Base-by-base conservation (phyloP, 495 filamentous ascomycete genomes). In the Penicillium herquei region DNA sequence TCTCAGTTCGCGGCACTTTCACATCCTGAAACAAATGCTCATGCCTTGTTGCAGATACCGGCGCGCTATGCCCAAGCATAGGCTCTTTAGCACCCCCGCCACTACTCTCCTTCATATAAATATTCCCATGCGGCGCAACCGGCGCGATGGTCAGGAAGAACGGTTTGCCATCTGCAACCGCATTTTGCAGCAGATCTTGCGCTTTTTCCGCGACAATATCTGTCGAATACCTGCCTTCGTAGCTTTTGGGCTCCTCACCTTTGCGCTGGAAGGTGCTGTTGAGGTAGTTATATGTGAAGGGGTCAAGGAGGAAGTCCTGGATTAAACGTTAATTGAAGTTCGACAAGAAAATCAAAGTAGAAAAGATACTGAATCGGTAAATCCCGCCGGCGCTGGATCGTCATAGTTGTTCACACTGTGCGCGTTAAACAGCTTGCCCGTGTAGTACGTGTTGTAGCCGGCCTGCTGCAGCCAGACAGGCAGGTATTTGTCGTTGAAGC, bases 381-480 rank as follows among this genome's bases (percentile, higher is more conserved):
- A 87, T n/a, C 84, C 85, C 7, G 70, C 76, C 4, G 74, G 70
- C 56, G 73, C 72, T 0, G 85, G 84, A 0, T 62, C 63, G 61
- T 81, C 30, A 67, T 84, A 85, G 59, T 82, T 84, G 7, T 75
- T 58, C 4, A 77, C 63, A 0, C 72, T 77, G 58, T 85, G 81
- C 2, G 73, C 73, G 62, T 87, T 88, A 65, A 84, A 82, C 0
- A 87, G 72, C 63, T 87, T 88, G 32, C 85, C 84, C 3, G 79
- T 83, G 64, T 87, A 87, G 67, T 83, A 86, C 0, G 85, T 88
- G 58, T 81, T 72, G 62, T 87, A 87, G 9, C 84, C 84, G 2
- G 78, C 79, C 13, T 79, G 49, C 52, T 87, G 83, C 3, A 88
- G 71, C 85, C 85, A 88, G 0, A 86, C 57, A 0, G 85, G 84